Base-by-base conservation (phyloP, 805 yeast genomes). In the Metschnikowia dekortorum region DNA sequence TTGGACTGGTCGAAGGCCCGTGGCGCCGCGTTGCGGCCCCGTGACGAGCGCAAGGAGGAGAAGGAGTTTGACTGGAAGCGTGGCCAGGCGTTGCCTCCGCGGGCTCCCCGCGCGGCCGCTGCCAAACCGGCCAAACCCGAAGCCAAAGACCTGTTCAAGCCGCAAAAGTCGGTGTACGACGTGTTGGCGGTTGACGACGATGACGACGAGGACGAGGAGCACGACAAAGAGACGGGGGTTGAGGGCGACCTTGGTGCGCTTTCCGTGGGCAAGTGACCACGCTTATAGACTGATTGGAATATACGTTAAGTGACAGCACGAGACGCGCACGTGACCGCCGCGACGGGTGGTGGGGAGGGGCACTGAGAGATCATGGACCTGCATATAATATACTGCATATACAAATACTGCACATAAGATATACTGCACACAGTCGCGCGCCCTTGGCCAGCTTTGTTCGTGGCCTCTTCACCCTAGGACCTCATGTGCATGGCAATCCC, bases 41-140 rank as follows among this genome's bases (percentile, higher is more conserved):
- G 59, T 57, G 65, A 53, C 33, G 68, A 62, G 52, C 61, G 63
- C 38, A 65, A 59, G 58, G 65, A 53, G 34, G 68, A 62, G 54
- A 61, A 64, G 44, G 66, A 55, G 39, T 63, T 69, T 34, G 74
- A 69, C 57, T 70, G 74, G 75, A 64, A 60, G 52, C 62, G 73
- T 50, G 74, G 74, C 46, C 69, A 68, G 56, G 55, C 68, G 26
- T 62, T 69, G 60, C 66, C 55, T 9, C 53, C 55, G 16, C 47
- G 40, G 44, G 47, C 48, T 10, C 28, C 47, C 9, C 16, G 44
- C 31, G n/a, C 34, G 6, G 11, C 34, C 44, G 46, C 49, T 46
- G 46, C 46, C 39, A 42, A 35, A 36, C 46, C 47, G 33, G 50
- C 51, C 42, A 47, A 48, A 39, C 39, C 50, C 37, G 54, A 43